phyloP scores from a whole-genome alignment of 345 rosid species.

The Gossypium rotundifolium region DNA sequence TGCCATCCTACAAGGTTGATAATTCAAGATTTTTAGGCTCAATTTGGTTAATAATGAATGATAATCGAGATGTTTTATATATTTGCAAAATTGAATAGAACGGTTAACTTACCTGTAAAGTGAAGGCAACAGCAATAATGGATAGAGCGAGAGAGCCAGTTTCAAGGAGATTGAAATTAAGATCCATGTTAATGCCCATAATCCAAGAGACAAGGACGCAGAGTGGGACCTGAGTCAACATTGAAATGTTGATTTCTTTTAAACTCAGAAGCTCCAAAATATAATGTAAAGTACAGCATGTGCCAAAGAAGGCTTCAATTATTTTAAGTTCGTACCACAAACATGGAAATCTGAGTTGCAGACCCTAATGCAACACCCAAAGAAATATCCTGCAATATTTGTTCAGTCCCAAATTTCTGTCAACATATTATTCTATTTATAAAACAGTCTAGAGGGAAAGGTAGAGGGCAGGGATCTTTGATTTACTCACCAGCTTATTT shows the following conservation, averaged over 20 bases:
- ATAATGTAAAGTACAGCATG: neutral
- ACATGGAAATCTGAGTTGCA: slow-evolving; percentile 78
- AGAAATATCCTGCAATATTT: slow-evolving; percentile 60
- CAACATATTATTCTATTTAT: neutral
- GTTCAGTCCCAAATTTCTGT: neutral
- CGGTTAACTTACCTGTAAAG: slow-evolving; percentile 55
- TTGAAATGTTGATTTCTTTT: neutral
- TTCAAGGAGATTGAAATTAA: slow-evolving; percentile 72
- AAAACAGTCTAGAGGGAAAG: neutral
- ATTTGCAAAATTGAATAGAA: neutral
- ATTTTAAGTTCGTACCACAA: slow-evolving; percentile 50
- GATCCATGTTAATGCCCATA: slow-evolving; percentile 76
- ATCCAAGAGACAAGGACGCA: slow-evolving; percentile 71
- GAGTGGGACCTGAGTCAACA: slow-evolving; percentile 54
- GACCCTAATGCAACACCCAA: slow-evolving; percentile 91
- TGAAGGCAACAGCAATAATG: slow-evolving; percentile 63
- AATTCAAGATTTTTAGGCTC: neutral
- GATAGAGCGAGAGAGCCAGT: slow-evolving; percentile 76
- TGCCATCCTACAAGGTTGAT: slow-evolving; percentile 59
- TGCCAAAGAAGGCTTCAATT: neutral
- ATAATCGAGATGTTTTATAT: neutral
- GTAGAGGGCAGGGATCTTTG: too few species aligned
- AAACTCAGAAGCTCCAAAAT: too few species aligned
- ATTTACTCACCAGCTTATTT: slow-evolving; percentile 66
- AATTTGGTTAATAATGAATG: neutral